A percentile compares a stretch with the other conserved stretches of the same genome.
These are phyloP conservation scores for Corymbia maculata DNA, from an alignment of 345 rosid genomes.

Conservation along the genomic window DNA sequence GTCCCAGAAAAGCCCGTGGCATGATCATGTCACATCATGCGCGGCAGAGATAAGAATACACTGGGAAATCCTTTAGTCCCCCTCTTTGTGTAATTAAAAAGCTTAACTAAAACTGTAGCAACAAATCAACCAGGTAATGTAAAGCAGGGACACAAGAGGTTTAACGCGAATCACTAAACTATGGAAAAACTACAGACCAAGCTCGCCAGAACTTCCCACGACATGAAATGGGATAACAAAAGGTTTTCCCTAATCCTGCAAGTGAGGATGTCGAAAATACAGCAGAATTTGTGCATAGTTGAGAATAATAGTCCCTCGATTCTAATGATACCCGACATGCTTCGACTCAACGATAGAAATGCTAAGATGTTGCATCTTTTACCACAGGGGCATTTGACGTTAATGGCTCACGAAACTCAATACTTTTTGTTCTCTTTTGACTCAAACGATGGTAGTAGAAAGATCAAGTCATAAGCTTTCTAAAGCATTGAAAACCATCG, in stretches of 20 bases:
- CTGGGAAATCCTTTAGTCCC: too few relatives aligned
- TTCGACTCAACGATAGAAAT: too few relatives aligned
- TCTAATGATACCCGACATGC: background rate
- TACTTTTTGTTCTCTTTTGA: too few relatives aligned
- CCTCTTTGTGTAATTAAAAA: background rate
- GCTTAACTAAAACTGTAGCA: background rate
- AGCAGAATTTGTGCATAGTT: too few relatives aligned
- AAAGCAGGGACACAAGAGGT: too few relatives aligned
- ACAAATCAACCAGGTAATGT: too few relatives aligned
- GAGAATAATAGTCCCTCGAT: too few relatives aligned
- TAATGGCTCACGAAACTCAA: background rate
- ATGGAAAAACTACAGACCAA: too few relatives aligned
- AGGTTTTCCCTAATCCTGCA: background rate
- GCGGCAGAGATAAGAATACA: background rate
- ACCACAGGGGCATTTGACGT: background rate
- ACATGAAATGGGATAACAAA: background rate
- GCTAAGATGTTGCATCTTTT: background rate
- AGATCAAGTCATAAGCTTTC: background rate
- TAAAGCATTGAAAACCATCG: background rate
- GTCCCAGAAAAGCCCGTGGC: background rate
- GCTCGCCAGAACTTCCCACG: background rate
- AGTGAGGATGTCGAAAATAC: background rate
- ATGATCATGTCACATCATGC: background rate
- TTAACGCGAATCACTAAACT: too few relatives aligned
- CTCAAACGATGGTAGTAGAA: background rate